Evolutionary conservation across 2,329 filamentous ascomycete genomes (phyloP).

Genomic region (Phialocephala sp.): DNA sequence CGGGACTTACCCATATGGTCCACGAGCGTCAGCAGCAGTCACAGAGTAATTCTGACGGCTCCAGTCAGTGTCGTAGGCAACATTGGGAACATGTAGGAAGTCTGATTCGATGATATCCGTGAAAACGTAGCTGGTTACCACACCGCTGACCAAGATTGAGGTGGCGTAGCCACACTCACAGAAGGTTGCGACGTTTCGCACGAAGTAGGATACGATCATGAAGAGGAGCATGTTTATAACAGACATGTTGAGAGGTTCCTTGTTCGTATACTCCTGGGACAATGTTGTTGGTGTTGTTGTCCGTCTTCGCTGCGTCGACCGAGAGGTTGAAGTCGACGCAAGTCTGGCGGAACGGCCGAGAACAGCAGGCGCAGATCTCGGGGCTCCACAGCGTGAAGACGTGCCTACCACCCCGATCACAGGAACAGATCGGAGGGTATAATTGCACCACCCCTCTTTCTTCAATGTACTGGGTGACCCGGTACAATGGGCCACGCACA

Average conservation of each 20-base stretch:
- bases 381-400: not conserved
- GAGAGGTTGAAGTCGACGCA: not conserved
- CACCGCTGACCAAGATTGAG: slow-evolving; percentile 45
- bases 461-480: not conserved
- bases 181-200: slow-evolving; percentile 45
- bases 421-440: not conserved
- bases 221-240: not conserved
- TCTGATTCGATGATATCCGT: slow-evolving; percentile 75
- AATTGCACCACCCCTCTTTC: not conserved
- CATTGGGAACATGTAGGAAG: slow-evolving; percentile 62
- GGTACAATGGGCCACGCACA: not conserved
- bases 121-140: slow-evolving; percentile 56
- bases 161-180: slow-evolving; percentile 78
- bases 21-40: slow-evolving; percentile 60
- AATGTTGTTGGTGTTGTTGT: not conserved
- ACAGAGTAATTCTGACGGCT: slow-evolving; percentile 70
- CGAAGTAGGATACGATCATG: not conserved
- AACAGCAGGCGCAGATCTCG: not conserved
- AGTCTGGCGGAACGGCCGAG: not conserved
- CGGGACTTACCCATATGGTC: slow-evolving; percentile 59
- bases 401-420: not conserved
- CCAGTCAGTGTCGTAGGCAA: slow-evolving; percentile 65
- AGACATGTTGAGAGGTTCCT: slow-evolving; percentile 3
- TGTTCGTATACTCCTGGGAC: not conserved
- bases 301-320: too few relatives aligned